phyloP scores from a whole-genome alignment of 2,329 filamentous ascomycete species.

The Pochonia chlamydosporia region DNA sequence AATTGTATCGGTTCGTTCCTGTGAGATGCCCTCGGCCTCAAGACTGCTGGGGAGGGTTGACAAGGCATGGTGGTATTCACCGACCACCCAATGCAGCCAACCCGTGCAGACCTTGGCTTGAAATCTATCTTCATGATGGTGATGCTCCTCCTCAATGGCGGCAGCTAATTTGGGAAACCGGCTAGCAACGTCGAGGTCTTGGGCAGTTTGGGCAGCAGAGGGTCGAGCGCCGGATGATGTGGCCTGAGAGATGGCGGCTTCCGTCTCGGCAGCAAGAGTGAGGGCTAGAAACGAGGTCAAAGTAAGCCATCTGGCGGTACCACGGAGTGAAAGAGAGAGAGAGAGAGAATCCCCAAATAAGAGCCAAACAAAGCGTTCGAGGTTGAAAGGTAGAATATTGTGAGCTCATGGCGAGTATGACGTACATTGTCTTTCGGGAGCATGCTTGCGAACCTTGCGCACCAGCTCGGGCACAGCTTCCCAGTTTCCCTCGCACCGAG shows the following conservation, averaged over 20 bases:
- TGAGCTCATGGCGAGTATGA: constrained; percentile 8
- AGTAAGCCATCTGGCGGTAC: constrained; percentile 10
- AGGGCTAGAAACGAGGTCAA: constrained; percentile 45
- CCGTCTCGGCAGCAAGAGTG: constrained; percentile 62
- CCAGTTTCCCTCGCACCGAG: constrained; percentile 86
- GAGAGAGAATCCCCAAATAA: not conserved
- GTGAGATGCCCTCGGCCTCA: constrained; percentile 44
- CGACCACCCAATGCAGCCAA: constrained; percentile 76
- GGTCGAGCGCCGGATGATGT: constrained; percentile 35
- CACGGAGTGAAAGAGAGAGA: not conserved
- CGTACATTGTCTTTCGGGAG: constrained; percentile 77
- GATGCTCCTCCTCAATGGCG: constrained; percentile 53
- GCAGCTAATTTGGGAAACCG: constrained; percentile 45
- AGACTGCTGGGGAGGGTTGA: constrained; percentile 59
- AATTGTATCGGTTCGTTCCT: constrained; percentile 47
- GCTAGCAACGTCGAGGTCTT: constrained; percentile 38
- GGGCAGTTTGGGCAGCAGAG: constrained; percentile 34
- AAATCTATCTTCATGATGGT: constrained; percentile 53
- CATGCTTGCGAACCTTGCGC: constrained; percentile 92
- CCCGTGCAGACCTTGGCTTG: constrained; percentile 79
- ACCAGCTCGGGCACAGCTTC: constrained; percentile 79
- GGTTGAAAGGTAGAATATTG: not conserved
- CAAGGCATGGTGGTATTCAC: constrained; percentile 59
- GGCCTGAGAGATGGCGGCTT: constrained; percentile 56
- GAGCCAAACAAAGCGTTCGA: not conserved